Evolutionary conservation across 768 basidiomycete species (phyloP), one percentile per base, ranked within the genome.

Genomic region (Tylopilus sp.): DNA sequence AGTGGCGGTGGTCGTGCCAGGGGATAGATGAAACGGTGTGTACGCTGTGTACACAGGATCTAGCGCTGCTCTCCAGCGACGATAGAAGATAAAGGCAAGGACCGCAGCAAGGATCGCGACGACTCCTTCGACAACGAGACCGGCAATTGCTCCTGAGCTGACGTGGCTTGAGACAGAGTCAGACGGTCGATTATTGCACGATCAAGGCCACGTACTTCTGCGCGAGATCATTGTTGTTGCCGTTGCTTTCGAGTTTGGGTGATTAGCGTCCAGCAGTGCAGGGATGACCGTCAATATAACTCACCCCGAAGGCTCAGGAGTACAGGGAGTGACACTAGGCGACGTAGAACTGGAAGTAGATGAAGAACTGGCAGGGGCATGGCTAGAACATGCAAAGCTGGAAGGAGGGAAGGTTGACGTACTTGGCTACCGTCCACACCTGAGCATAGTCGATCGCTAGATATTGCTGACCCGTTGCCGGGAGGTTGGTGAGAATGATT

Each of bases 361-460:
- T 9, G 43, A 47, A 17, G 31, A 13, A n/a, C 43, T 41, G 41
- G 2, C 11, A 40, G 38, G 23, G 8, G 21, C 7, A 28, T 7
- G 23, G 5, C 31, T 2, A 61, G 20, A 55, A 10, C 41, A 30
- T 12, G 40, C 9, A 23, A 38, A 26, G 10, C 25, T 28, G 42
- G 40, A 11, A 5, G 30, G 39, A 17, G 10, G 25, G 20, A 26
- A 1, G 33, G 13, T 50, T 9, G 11, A 48, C 8, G 21, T 58
- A 67, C 64, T 53, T 66, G 22, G 57, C 31, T 25, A 52, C 17
- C 20, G 54, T 26, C 47, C 58, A 60, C 18, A 68, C 20, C 17
- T 57, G 48, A 10, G 73, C 74, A 42, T 70, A 68, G 38, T 73
- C 67, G 31, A 74, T 62, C 10, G 65, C 48, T 26, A 72, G 50